Base-by-base conservation (phyloP, 2,329 filamentous ascomycete genomes). In the Colletotrichum australisinense region DNA sequence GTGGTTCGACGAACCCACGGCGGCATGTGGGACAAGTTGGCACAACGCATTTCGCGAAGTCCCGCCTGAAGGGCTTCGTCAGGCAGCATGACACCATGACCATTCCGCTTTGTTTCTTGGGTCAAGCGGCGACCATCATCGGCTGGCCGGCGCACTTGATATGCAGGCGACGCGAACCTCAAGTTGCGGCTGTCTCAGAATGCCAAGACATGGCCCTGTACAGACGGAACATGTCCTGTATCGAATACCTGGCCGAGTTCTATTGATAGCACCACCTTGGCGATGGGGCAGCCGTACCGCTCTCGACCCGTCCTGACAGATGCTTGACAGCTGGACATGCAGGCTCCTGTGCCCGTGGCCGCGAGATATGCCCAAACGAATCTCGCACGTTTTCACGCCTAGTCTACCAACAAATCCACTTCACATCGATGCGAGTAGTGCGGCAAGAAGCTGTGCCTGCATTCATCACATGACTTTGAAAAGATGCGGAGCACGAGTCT, bases 141-240 rank as follows among this genome's bases (percentile, higher is more conserved):
- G 16, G 42, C 32, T 22, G 24, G 53, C 35, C 28, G 67, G 30
- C 56, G 49, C 62, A 62, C 24, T 72, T 67, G 68, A 63, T 63
- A 71, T 72, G 35, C 57, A 26, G 30, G 63, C 24, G 52, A 72
- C 35, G 49, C 57, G 52, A 46, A 24, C 12, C 55, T 63, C 35
- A 58, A 63, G 28, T 68, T 58, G 52, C 57, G 58, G 59, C 63
- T 52, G 68, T 74, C 68, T 67, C 68, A 52, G 53, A 53, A 70
- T 74, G 73, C 70, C 73, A 72, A 76, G 73, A 65, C 56, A 28
- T 30, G 46, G 24, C 46, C 69, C 28, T 49, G 63, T 62, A 59
- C 49, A 49, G 57, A 53, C 80, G 79, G 79, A 82, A 82, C 80
- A 76, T 75, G 77, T 78, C 72, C 76, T 78, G 80, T 81, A 74